Percentiles rank a stretch among this genome's conserved stretches.
phyloP scores from a whole-genome alignment of 306 rosid species.

The Citrullus amarus region DNA sequence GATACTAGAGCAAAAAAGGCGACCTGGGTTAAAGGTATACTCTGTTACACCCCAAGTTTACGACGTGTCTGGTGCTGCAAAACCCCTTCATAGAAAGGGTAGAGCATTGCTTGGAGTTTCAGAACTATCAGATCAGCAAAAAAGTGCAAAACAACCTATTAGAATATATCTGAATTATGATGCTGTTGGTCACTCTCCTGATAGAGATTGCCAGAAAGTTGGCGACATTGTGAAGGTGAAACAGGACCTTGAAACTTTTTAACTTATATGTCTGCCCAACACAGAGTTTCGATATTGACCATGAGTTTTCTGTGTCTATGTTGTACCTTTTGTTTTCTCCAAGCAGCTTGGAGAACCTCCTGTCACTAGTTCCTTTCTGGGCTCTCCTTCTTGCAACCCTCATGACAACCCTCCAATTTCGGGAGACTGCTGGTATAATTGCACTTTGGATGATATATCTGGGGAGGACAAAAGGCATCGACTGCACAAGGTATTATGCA shows the following conservation, averaged over 20 bases:
- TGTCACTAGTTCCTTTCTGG: conserved; percentile 25
- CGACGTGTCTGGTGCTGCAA: conserved; percentile 25
- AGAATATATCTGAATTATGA: conserved; percentile 93
- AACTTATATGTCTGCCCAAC: background rate
- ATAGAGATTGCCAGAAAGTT: conserved; percentile 70
- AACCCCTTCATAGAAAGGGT: conserved; percentile 51
- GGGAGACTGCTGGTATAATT: conserved; percentile 98
- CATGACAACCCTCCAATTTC: conserved; percentile 59
- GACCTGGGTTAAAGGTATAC: conserved; percentile 83
- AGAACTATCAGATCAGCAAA: conserved; percentile 25
- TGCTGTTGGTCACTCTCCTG: conserved; percentile 94
- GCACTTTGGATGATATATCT: conserved; percentile 85
- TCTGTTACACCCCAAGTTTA: conserved; percentile 84
- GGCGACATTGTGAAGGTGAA: conserved; percentile 85
- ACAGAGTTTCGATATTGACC: conserved; percentile 1
- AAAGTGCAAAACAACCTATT: conserved; percentile 62
- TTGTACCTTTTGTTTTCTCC: conserved; percentile 5
- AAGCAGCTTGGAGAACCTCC: conserved; percentile 92
- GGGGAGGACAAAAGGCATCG: conserved; percentile 74
- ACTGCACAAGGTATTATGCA: conserved; percentile 60
- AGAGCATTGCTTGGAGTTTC: conserved; percentile 65
- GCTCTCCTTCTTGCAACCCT: conserved; percentile 74
- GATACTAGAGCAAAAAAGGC: conserved; percentile 77
- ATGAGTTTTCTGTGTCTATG: conserved; percentile 8
- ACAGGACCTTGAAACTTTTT: conserved; percentile 6